Conservation (phyloP, 768 basidiomycete genomes). For the Naganishia antarctica region DNA sequence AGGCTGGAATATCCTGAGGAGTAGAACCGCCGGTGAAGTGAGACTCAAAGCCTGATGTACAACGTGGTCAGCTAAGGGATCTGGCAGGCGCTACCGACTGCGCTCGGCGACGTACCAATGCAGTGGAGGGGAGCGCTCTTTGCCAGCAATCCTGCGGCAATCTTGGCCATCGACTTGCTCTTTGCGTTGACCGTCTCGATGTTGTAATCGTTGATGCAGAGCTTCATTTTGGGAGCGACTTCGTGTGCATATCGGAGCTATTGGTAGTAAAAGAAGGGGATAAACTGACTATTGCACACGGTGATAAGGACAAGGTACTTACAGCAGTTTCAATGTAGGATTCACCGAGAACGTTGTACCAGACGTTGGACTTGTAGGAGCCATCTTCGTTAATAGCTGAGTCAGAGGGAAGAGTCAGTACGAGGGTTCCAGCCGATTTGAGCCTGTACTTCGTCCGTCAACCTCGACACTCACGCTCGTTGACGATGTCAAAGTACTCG, state of each 20-base stretch:
- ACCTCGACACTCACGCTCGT: slow-evolving; percentile 41
- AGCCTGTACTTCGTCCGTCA: too few relatives aligned
- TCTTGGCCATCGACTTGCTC: slow-evolving; percentile 30
- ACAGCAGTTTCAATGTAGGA: slow-evolving; percentile 36
- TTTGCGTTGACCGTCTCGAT: slow-evolving; percentile 44
- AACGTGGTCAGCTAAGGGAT: background rate
- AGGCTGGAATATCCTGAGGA: slow-evolving; percentile 31
- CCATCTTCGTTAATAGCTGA: slow-evolving; percentile 40
- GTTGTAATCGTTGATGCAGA: slow-evolving; percentile 46
- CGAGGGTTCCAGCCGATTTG: too few relatives aligned
- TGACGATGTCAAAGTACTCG: slow-evolving; percentile 39
- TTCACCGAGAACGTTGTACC: slow-evolving; percentile 40
- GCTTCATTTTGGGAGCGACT: slow-evolving; percentile 39
- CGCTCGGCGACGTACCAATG: slow-evolving; percentile 37
- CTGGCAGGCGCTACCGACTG: slow-evolving; percentile 28
- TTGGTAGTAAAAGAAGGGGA: too few relatives aligned
- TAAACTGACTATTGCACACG: background rate
- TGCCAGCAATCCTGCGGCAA: slow-evolving; percentile 33
- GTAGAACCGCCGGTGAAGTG: slow-evolving; percentile 19
- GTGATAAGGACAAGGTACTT: slow-evolving; percentile 18
- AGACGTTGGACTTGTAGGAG: slow-evolving; percentile 34
- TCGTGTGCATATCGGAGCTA: slow-evolving; percentile 37
- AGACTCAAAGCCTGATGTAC: slow-evolving; percentile 28
- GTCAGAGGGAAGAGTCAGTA: too few relatives aligned
- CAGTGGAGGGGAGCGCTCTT: slow-evolving; percentile 37